These are phyloP conservation scores for Daedalea quercina DNA, from an alignment of 768 basidiomycete species.

Conservation along the genomic window DNA sequence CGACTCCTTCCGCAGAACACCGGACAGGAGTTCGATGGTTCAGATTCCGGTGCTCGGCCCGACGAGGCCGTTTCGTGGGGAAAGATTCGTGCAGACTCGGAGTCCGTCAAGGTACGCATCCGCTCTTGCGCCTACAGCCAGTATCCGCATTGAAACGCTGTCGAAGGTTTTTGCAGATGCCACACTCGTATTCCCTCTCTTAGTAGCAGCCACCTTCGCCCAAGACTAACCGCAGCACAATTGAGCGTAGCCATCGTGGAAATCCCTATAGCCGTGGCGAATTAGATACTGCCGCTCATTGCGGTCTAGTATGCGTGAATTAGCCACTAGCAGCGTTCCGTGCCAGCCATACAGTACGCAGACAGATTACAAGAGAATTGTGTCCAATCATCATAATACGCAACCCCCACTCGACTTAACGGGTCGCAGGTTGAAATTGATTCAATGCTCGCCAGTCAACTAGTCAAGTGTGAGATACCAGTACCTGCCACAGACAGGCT, in stretches of 20 bases:
- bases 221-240: not conserved
- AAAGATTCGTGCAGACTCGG: constrained; percentile 84
- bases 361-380: too few relatives aligned
- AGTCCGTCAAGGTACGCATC: constrained; percentile 65
- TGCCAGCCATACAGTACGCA: too few relatives aligned
- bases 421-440: too few relatives aligned
- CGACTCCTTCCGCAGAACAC: constrained; percentile 59
- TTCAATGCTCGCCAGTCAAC: too few relatives aligned
- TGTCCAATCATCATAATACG: too few relatives aligned
- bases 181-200: constrained; percentile 89
- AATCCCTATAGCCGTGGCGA: too few relatives aligned
- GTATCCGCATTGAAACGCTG: not conserved
- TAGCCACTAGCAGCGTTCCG: too few relatives aligned
- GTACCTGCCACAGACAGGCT: too few relatives aligned
- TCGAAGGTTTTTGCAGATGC: constrained; percentile 85
- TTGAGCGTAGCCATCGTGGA: not conserved
- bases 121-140: not conserved
- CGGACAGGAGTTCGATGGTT: constrained; percentile 98
- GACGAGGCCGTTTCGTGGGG: constrained; percentile 99
- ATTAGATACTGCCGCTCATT: too few relatives aligned
- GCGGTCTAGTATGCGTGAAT: too few relatives aligned
- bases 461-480: too few relatives aligned
- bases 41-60: constrained; percentile 93
- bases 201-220: constrained; percentile 94
- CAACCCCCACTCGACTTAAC: too few relatives aligned